phyloP scores from a whole-genome alignment of 306 rosid species.

The Begonia loranthoides region DNA sequence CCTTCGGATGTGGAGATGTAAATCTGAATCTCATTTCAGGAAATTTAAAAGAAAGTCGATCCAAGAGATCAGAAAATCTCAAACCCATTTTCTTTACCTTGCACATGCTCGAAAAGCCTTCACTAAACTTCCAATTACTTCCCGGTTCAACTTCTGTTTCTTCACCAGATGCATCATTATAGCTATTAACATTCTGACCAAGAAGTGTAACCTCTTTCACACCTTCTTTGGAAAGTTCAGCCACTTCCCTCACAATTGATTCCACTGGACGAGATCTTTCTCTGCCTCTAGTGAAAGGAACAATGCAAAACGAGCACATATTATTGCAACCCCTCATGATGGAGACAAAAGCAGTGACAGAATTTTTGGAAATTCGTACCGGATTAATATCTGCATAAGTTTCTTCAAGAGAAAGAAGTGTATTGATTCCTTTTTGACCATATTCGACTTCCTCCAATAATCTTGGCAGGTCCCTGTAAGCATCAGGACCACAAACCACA shows the following conservation, averaged over 20 bases:
- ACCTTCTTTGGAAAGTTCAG: conserved; percentile 78
- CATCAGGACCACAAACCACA: conserved; percentile 96
- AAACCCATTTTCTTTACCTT: conserved; percentile 81
- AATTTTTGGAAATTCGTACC: conserved; percentile 73
- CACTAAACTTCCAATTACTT: conserved; percentile 69
- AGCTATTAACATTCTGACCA: conserved; percentile 96
- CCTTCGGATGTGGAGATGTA: conserved; percentile 98
- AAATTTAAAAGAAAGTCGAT: conserved; percentile 63
- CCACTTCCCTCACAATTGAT: conserved; percentile 84
- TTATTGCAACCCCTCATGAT: conserved; percentile 98
- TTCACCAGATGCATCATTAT: conserved; percentile 55
- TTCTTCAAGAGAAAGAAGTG: conserved; percentile 93
- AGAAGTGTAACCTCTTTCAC: conserved; percentile 94
- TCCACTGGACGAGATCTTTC: conserved; percentile 90
- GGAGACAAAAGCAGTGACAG: conserved; percentile 76
- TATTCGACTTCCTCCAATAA: conserved; percentile 77
- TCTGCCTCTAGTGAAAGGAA: conserved; percentile 91
- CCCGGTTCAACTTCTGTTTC: conserved; percentile 51
- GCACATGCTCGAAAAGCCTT: conserved; percentile 69
- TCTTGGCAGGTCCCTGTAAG: conserved; percentile 81
- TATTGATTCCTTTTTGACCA: conserved; percentile 93
- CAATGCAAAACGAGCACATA: conserved; percentile 97
- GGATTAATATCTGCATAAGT: conserved; percentile 93
- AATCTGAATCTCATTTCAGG: conserved; percentile 98
- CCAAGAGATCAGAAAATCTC: conserved; percentile 82